Evolutionary conservation across 305 asterid species (phyloP), one percentile per base, ranked within the genome.

Genomic region (Solanum chacoense): DNA sequence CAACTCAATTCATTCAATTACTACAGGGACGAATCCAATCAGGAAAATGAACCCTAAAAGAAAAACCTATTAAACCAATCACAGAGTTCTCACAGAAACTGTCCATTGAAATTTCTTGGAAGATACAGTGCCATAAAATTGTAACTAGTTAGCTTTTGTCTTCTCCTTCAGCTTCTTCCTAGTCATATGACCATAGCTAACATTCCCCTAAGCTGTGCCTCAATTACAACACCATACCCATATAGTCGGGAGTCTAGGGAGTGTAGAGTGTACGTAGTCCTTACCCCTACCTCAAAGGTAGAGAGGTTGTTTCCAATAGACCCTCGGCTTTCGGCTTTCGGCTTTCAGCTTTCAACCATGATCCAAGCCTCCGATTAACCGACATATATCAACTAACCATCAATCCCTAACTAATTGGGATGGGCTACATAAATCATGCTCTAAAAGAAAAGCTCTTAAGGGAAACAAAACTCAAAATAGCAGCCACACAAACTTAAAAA

Each of bases 251-350:
- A 0, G 77, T 71, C 76, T 71, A 71, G 14, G 7, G 31, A 65
- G 7, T 0, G 16, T n/a, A 65, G 73, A 24, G 14, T 10, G 16
- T 59, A 0, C 3, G 11, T 28, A 28, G 0, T 0, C 36, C 11
- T 71, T 71, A 71, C 0, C 77, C 36, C 11, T 71, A 69, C 34
- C 76, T 69, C 73, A 26, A 1, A 69, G 75, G 34, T 69, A 3
- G 77, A 1, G 77, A 7, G 9, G 0, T 0, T 28, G 22, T 72
- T 72, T 29, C 77, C 3, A 3, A 29, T 14, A 72, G 11, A 28
- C 12, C 6, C n/a, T 6, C 2, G 9, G 20, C 20, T 24, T 3
- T 16, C 5, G 11, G 6, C 14, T 34, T n/a, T 34, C 2, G 9
- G 20, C 20, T 42, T 37, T 38, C 45, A 11, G 45, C 45, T 38